Evolutionary conservation across 2,329 filamentous ascomycete genomes (phyloP), one percentile per base, ranked within the genome.

Genomic region (Apiospora hydei): DNA sequence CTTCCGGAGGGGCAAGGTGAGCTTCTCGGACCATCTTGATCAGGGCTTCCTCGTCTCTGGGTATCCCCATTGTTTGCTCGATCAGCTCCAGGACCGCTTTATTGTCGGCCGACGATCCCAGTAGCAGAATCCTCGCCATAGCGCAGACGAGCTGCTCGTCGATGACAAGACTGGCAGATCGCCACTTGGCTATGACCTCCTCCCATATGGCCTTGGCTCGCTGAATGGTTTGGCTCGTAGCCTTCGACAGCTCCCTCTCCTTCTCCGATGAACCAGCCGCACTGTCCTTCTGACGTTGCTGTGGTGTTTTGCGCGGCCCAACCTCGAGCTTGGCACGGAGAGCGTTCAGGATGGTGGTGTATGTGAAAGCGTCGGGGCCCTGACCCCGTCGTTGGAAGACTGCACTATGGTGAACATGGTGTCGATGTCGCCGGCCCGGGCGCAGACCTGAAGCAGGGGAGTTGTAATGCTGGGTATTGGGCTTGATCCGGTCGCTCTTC

Each of bases 381-480:
- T 88, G 0, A 87, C 80, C 0, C 90, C 83, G 18, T 91, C 88
- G 21, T 95, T 92, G 72, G 96, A 87, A 44, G 91, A 90, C n/a
- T 90, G 88, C 61, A 92, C 89, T 74, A 98, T 88, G 71, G 88
- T 88, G 86, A 96, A 97, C 76, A 98, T 84, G 21, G 91, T 89
- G 76, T 98, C 94, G 81, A 97, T 87, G 79, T 98, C 92, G 16
- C 86, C 81, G 4, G 93, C 92, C 72, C 90, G 88, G 67, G 92
- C 89, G 80, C 95, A 98, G 11, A 96, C 93, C 72, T 91, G 90
- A 64, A 99, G 85, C n/a, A 95, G 90, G 90, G 13, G 95, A 94
- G 80, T 99, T 99, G 74, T 94, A 90, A 79, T 98, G 96, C 71
- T 94, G 93, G 47, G 92, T 92, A 76, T 91, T 93, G 21, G 93